Evolutionary conservation across 805 yeast genomes (phyloP), one percentile per base, ranked within the genome.

Genomic region (Metschnikowia continentalis): DNA sequence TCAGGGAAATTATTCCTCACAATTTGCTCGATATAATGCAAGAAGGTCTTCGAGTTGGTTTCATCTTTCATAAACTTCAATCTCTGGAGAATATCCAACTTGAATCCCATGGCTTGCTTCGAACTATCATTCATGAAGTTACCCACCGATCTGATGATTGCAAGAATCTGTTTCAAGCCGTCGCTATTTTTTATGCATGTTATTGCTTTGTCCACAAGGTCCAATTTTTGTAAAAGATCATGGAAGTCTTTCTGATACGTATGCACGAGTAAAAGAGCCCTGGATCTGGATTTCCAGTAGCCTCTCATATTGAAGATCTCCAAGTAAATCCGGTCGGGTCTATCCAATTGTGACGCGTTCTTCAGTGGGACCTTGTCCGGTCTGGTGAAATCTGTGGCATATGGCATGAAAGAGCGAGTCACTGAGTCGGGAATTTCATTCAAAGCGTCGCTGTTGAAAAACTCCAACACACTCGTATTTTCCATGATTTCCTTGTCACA

Each of bases 61-160:
- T 86, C 90, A 68, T 92, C 97, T 64, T 94, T 94, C 70, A 95
- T 84, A 58, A 95, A 90, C 32, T 86, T 88, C 52, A 94, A 76
- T 58, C 98, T 75, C 62, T 90, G 97, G 48, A 94, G 75, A n/a
- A 97, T 88, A 42, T 88, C 85, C 53, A 94, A 73, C 61, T 87
- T 86, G 76, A 95, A 95, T 3, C 99, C 99, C 57, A 81, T 79
- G 1, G 97, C 98, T 65, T 90, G 96, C 60, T 90, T 91, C 2
- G 89, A 76, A n/a, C 82, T 74, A 61, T 90, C 96, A 65, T 95
- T 94, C 99, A 94, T 94, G 66, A 84, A 92, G 66, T 94, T 94
- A 52, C 99, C 99, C 46, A 94, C 94, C 3, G 91, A 84, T 55
- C 91, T 74, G 54, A 94, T 92, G 43, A 94, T 82, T 50, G 88